Evolutionary conservation across 192 early-diverging fungal species (phyloP).

Genomic region (Rhizoclosmatium sp.): DNA sequence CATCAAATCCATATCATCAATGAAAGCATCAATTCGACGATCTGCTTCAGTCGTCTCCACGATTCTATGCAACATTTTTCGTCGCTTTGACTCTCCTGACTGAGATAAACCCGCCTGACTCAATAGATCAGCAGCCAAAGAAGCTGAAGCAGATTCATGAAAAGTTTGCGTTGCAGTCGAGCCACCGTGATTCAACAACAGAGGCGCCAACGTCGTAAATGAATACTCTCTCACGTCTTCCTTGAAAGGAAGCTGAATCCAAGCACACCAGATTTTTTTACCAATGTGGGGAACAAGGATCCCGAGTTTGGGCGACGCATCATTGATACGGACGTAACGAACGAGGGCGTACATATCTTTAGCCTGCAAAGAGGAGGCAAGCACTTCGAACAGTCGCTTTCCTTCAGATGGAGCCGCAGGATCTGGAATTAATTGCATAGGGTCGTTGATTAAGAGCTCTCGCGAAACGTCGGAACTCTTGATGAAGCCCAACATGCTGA

Average conservation of each 20-base stretch:
- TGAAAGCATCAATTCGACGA: constrained; percentile 61
- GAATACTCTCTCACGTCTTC: constrained; percentile 68
- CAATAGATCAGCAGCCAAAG: constrained; percentile 8
- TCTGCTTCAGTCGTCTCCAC: constrained; percentile 58
- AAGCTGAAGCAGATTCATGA: constrained; percentile 4
- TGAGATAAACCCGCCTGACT: background rate
- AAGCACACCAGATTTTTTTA: constrained; percentile 54
- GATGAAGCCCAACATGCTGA: constrained; percentile 71
- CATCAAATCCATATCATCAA: constrained; percentile 68
- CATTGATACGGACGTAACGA: constrained; percentile 62
- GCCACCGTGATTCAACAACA: constrained; percentile 22
- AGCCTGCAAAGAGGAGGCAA: constrained; percentile 57
- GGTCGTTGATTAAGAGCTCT: constrained; percentile 62
- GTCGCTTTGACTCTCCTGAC: constrained; percentile 24
- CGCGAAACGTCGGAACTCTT: constrained; percentile 53
- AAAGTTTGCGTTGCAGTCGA: background rate
- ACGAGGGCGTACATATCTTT: constrained; percentile 66
- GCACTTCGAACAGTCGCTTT: constrained; percentile 54
- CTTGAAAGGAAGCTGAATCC: constrained; percentile 67
- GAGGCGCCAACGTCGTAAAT: constrained; percentile 59
- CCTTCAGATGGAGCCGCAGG: constrained; percentile 44
- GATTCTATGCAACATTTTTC: constrained; percentile 51
- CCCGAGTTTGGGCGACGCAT: constrained; percentile 68
- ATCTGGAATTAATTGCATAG: constrained; percentile 60
- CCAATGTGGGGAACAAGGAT: constrained; percentile 61